These are phyloP conservation scores for Pythium pectinolyticum DNA, from an alignment of 352 stramenopile species.

Conservation along the genomic window DNA sequence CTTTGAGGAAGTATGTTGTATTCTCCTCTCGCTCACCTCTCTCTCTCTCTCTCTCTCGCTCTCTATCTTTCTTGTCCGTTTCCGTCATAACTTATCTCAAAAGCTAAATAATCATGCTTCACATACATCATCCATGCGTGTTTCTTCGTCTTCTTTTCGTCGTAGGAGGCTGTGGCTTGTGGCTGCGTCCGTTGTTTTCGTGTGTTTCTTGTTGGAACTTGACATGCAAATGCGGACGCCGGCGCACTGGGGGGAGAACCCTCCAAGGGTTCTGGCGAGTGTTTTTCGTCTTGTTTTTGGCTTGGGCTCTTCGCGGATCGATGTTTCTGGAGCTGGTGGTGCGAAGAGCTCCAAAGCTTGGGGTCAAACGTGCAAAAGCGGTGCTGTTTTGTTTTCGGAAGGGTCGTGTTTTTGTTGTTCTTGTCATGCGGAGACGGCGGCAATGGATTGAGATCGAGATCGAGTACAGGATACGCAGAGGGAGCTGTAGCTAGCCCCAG, in stretches of 20 bases:
- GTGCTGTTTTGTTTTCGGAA: too few species aligned
- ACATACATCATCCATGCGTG: slow-evolving; percentile 13
- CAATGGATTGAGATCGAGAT: too few species aligned
- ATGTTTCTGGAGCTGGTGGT: too few species aligned
- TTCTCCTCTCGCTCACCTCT: slow-evolving; percentile 5
- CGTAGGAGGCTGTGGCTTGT: slow-evolving; percentile 3
- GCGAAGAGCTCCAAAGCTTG: too few species aligned
- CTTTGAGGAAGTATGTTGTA: background rate
- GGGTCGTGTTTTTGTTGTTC: too few species aligned
- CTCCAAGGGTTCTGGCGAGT: too few species aligned
- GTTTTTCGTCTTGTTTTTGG: slow-evolving; percentile 1
- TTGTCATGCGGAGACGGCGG: too few species aligned
- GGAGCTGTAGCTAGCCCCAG: background rate
- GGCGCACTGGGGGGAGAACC: too few species aligned
- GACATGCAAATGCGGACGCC: too few species aligned
- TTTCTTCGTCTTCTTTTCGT: slow-evolving; percentile 5
- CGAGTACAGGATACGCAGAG: background rate
- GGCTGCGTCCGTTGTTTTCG: background rate
- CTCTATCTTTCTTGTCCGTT: slow-evolving; percentile 20
- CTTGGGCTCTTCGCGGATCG: background rate
- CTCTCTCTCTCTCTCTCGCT: slow-evolving; percentile 13
- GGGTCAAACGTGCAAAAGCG: too few species aligned
- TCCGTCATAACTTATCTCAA: slow-evolving; percentile 35
- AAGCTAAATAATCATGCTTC: slow-evolving; percentile 28
- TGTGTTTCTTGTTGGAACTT: background rate